A percentile compares a stretch with the other conserved stretches of the same genome.
phyloP scores from a whole-genome alignment of 2,329 filamentous ascomycete species.

The Tolypocladium ovalisporum region DNA sequence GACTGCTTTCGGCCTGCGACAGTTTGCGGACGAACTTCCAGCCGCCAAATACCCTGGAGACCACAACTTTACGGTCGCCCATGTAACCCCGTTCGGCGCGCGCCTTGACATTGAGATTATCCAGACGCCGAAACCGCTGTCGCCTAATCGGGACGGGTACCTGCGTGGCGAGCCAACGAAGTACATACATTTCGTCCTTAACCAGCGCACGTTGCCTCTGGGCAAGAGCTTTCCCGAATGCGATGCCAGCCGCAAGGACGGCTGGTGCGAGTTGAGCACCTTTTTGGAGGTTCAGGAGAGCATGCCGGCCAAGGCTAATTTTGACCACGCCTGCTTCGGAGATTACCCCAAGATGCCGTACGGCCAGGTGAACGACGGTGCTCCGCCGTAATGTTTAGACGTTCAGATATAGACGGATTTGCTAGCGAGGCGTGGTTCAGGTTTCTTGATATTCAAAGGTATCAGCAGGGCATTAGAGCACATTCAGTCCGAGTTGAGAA shows the following conservation, averaged over 20 bases:
- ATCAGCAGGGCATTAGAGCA: background rate
- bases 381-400: conserved; percentile 11
- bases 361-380: conserved; percentile 27
- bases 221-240: conserved; percentile 56
- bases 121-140: conserved; percentile 51
- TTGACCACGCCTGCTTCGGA: conserved; percentile 56
- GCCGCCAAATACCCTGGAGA: conserved; percentile 40
- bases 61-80: conserved; percentile 54
- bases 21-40: conserved; percentile 53
- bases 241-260: conserved; percentile 50
- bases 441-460: background rate
- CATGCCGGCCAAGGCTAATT: conserved; percentile 48
- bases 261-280: conserved; percentile 64
- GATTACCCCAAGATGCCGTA: conserved; percentile 28
- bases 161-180: conserved; percentile 42
- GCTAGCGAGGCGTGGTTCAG: background rate
- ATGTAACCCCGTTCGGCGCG: conserved; percentile 62
- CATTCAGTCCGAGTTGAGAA: background rate
- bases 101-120: conserved; percentile 67
- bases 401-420: background rate
- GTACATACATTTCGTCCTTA: conserved; percentile 66
- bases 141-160: conserved; percentile 43
- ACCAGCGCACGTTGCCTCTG: conserved; percentile 62
- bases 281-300: conserved; percentile 53
- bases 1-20: conserved; percentile 60